Conservation (phyloP, 2,329 filamentous ascomycete genomes). For the Myriosclerotinia curreyana region DNA sequence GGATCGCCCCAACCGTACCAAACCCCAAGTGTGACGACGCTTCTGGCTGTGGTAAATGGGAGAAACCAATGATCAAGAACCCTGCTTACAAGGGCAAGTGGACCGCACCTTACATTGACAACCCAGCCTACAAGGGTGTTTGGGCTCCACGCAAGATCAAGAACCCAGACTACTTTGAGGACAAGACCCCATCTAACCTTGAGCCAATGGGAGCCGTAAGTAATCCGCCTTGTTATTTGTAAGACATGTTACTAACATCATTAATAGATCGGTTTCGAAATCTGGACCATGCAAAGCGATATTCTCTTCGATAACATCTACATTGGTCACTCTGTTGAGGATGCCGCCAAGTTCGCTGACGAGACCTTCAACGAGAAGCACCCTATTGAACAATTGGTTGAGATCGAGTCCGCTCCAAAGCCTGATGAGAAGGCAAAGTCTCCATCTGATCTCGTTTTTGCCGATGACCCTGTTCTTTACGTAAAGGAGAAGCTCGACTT, state of each 20-base stretch:
- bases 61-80: slow-evolving; percentile 89
- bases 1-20: slow-evolving; percentile 76
- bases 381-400: slow-evolving; percentile 73
- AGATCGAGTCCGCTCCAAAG: slow-evolving; percentile 79
- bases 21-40: slow-evolving; percentile 95
- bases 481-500: slow-evolving; percentile 90
- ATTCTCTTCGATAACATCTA: slow-evolving; percentile 99
- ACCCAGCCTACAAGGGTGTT: slow-evolving; percentile 94
- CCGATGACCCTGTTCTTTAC: slow-evolving; percentile 83
- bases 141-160: slow-evolving; percentile 95
- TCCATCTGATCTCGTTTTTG: slow-evolving; percentile 77
- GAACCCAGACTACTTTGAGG: slow-evolving; percentile 95
- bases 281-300: slow-evolving; percentile 99
- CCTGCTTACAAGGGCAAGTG: slow-evolving; percentile 96
- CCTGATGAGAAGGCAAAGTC: slow-evolving; percentile 59
- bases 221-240: slow-evolving; percentile 38
- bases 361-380: slow-evolving; percentile 92
- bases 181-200: slow-evolving; percentile 94
- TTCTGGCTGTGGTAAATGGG: slow-evolving; percentile 92
- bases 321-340: slow-evolving; percentile 93
- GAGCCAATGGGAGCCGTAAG: slow-evolving; percentile 96
- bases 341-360: slow-evolving; percentile 82
- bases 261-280: slow-evolving; percentile 86
- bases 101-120: slow-evolving; percentile 85
- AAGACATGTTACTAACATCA: slow-evolving; percentile 19